Evolutionary conservation across 257 asterid genomes (phyloP), one percentile per base, ranked within the genome.

Genomic region (Parsonsia alboflavescens): DNA sequence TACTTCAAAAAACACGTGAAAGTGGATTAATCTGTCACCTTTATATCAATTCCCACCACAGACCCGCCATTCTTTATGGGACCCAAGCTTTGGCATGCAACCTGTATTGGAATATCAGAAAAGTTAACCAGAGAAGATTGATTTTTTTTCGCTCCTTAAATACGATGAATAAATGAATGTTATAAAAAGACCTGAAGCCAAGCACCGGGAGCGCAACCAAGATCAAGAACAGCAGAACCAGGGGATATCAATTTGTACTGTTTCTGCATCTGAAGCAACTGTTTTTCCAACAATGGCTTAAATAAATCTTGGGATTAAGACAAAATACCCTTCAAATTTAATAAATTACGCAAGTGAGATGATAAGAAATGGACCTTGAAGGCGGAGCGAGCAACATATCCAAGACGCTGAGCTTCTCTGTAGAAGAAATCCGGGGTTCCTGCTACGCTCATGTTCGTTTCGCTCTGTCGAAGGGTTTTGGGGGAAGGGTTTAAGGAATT

Each of bases 191-290:
- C 97, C 90, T 93, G 96, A 88, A 93, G 98, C 98, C 98, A 93
- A 73, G 98, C 98, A 71, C 98, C 98, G 74, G 98, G 98, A 67
- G 96, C 97, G 85, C 98, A 93, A 69, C 98, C 98, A 30, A 91
- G 98, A 80, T 93, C 96, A 50, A 93, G 97, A 81, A 91, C 93
- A 42, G 95, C 82, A 50, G 92, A 85, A 62, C 95, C 96, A 24
- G 90, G 88, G 58, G 76, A 85, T 80, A 93, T 91, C 54, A 93
- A 79, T 78, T 85, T 91, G 82, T 86, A 84, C 82, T 87, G 94
- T 70, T 91, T 86, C 85, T 93, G 97, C 86, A 93, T 87, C 84
- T 93, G 97, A 83, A 90, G 81, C 82, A 93, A 80, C 97, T 93
- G 90, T 78, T 76, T 54, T 80, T 41, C 63, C 84, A 75, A 65